These are phyloP conservation scores for Colletotrichum neosansevieriae DNA, from an alignment of 2,329 filamentous ascomycete species.

Conservation along the genomic window DNA sequence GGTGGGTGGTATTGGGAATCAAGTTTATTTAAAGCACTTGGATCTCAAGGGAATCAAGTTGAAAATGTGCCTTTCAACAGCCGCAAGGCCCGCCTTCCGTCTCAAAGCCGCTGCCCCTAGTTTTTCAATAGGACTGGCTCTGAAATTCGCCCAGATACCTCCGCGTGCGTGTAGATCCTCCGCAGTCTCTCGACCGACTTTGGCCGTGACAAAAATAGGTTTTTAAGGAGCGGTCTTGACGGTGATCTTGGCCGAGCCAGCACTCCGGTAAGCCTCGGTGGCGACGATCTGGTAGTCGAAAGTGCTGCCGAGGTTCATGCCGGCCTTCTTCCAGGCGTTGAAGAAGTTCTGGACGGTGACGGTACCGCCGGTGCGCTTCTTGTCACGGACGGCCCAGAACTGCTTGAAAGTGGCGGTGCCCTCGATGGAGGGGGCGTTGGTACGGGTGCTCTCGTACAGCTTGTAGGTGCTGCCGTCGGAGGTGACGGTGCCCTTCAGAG, in stretches of 20 bases:
- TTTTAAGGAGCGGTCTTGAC: slow-evolving; percentile 47
- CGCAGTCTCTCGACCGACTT: neutral
- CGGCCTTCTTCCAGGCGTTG: slow-evolving; percentile 62
- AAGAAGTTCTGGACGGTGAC: slow-evolving; percentile 65
- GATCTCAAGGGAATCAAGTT: neutral
- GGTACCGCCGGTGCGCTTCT: slow-evolving; percentile 62
- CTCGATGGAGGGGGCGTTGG: slow-evolving; percentile 60
- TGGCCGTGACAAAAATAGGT: too few species aligned
- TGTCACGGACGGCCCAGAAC: slow-evolving; percentile 64
- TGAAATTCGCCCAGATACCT: neutral
- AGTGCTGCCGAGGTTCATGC: slow-evolving; percentile 60
- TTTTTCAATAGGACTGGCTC: neutral
- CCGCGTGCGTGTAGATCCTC: neutral
- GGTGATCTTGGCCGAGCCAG: slow-evolving; percentile 60
- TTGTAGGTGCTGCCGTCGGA: slow-evolving; percentile 54
- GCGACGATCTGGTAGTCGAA: slow-evolving; percentile 66
- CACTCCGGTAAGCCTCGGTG: slow-evolving; percentile 65
- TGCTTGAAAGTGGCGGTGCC: slow-evolving; percentile 65
- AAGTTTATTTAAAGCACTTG: neutral
- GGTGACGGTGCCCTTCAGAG: slow-evolving; percentile 50
- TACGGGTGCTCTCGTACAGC: slow-evolving; percentile 51
- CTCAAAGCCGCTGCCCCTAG: neutral
- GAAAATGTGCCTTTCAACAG: neutral
- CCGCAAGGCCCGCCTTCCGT: neutral
- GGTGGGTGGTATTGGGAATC: neutral